Evolutionary conservation across 2,329 filamentous ascomycete species (phyloP), one percentile per base, ranked within the genome.

Genomic region (Talaromyces sp.): DNA sequence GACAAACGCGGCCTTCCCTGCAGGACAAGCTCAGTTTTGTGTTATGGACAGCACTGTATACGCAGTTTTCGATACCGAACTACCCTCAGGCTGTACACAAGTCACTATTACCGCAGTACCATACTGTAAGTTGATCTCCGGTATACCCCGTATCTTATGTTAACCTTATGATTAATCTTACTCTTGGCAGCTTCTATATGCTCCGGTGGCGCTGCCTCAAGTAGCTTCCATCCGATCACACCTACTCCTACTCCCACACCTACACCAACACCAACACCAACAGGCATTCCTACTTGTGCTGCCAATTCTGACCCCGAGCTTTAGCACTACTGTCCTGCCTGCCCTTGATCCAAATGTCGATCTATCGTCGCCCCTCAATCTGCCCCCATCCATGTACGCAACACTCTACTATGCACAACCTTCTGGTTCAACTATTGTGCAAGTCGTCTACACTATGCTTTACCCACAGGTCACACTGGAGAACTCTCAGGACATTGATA

Each of bases 381-480:
- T 52, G 16, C 27, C 49, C 3, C 49, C 49, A n/a, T 52, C 49
- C 3, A 52, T 52, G 49, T 52, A 52, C 49, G 49, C 49, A 10
- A 52, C 49, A 31, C 49, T 52, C 14, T 52, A 52, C 24, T 52
- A 52, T 16, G 49, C 49, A 52, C 27, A 52, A 31, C 49, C 49
- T 52, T 52, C 24, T 14, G 49, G 49, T 14, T 52, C 49, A 52
- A 52, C 27, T 52, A 52, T 52, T 19, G 49, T 52, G 14, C 49
- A 52, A 31, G 49, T 52, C 27, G 49, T 52, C 16, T 52, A 52
- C 49, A 52, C 49, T 52, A 52, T 52, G 49, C 49, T 52, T n/a
- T 52, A 52, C 49, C 24, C 49, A 31, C 49, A 52, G n/a, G 49
- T 52, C 14, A 52, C 49, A 33, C 16, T 52, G 49, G 49, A 52